Conservation (phyloP, 2,329 filamentous ascomycete genomes). For the Fusarium sp. region DNA sequence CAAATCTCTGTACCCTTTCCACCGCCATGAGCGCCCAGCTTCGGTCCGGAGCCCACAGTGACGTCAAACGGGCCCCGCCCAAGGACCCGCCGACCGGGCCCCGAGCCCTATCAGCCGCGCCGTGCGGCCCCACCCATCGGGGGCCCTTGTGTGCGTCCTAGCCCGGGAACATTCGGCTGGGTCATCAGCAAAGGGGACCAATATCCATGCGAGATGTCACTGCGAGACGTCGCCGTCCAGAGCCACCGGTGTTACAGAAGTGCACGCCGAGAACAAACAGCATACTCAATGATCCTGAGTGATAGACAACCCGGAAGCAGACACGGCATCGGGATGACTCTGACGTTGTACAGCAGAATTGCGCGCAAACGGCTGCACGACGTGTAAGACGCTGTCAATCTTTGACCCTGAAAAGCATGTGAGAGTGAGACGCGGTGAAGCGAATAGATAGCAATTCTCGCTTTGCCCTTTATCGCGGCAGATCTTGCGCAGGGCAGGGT, state of each 20-base stretch:
- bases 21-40: conserved; percentile 19
- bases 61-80: conserved; percentile 43
- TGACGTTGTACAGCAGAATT: conserved; percentile 1
- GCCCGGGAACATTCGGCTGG: conserved; percentile 24
- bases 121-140: conserved; percentile 39
- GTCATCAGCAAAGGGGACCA: conserved; percentile 26
- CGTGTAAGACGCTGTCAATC: conserved; percentile 6
- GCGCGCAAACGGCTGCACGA: conserved; percentile 5
- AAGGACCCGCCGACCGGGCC: conserved; percentile 31
- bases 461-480: conserved; percentile 11
- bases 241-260: conserved; percentile 9
- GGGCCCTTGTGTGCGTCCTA: conserved; percentile 1
- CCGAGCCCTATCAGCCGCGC: conserved; percentile 44
- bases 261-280: conserved; percentile 10
- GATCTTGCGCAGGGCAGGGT: conserved; percentile 24
- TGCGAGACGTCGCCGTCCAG: not conserved
- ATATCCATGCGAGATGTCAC: conserved; percentile 24
- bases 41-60: conserved; percentile 40
- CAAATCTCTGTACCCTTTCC: conserved; percentile 1
- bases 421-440: conserved; percentile 35
- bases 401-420: conserved; percentile 35
- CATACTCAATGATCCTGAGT: conserved; percentile 13
- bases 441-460: conserved; percentile 28
- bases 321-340: not conserved
- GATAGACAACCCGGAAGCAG: not conserved